phyloP scores from a whole-genome alignment of 2,329 filamentous ascomycete genomes.

The Cladophialophora chaetospira region DNA sequence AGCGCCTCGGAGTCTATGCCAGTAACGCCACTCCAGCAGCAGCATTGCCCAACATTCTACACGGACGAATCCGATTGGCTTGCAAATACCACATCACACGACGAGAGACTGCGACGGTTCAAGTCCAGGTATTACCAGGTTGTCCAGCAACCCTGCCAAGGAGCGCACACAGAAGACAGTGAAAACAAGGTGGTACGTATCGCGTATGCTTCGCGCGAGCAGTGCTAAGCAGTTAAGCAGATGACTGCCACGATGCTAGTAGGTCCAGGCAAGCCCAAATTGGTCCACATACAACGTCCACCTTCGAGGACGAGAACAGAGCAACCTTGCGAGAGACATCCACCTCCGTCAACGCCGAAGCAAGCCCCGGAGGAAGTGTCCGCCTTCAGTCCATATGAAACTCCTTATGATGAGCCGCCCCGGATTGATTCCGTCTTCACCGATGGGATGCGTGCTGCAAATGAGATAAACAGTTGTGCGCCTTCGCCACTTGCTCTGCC shows the following conservation, averaged over 20 bases:
- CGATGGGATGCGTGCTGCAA: not conserved
- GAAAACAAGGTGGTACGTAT: conserved; percentile 23
- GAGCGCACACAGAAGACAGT: not conserved
- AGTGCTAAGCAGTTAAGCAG: conserved; percentile 4
- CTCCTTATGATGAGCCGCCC: conserved; percentile 18
- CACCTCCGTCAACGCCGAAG: conserved; percentile 22
- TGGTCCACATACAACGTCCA: conserved; percentile 32
- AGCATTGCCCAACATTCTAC: not conserved
- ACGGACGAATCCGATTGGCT: conserved; percentile 30
- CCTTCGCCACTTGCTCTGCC: conserved; percentile 10
- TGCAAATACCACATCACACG: conserved; percentile 24
- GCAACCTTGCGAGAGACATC: not conserved
- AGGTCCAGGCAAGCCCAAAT: conserved; percentile 30
- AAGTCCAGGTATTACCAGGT: conserved; percentile 28
- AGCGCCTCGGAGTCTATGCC: conserved; percentile 19
- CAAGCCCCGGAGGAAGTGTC: conserved; percentile 23
- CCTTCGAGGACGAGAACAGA: conserved; percentile 12
- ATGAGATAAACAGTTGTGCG: conserved; percentile 4
- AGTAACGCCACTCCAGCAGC: conserved; percentile 16
- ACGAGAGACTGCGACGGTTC: conserved; percentile 20
- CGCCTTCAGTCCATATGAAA: conserved; percentile 31
- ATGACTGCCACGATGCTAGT: conserved; percentile 30
- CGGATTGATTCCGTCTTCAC: conserved; percentile 5
- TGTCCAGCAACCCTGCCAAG: conserved; percentile 20
- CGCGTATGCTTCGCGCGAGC: not conserved